Conservation (phyloP, 2,329 filamentous ascomycete genomes). For the Claviceps sp. region DNA sequence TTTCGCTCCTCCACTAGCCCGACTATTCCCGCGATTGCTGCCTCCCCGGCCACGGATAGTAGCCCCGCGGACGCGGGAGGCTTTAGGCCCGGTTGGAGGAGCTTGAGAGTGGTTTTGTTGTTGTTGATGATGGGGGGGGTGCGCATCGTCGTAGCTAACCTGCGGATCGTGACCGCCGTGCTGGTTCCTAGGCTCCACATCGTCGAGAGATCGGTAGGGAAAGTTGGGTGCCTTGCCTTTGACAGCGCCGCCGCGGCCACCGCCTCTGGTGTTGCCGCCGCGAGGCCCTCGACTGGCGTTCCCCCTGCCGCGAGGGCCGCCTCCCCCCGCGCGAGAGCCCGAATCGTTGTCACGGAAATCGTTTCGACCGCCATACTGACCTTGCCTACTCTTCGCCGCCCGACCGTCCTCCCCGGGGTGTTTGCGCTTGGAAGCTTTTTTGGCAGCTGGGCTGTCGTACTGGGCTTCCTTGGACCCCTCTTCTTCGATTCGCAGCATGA, state of each 20-base stretch:
- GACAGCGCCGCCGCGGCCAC: conserved; percentile 20
- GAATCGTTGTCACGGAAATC: conserved; percentile 30
- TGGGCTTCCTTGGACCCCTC: conserved; percentile 50
- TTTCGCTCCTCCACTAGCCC: conserved; percentile 14
- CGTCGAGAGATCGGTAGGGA: conserved; percentile 55
- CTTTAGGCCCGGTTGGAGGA: conserved; percentile 9
- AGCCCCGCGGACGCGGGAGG: not conserved
- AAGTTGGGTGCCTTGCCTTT: conserved; percentile 36
- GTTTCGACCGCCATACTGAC: conserved; percentile 24
- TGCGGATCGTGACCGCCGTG: conserved; percentile 27
- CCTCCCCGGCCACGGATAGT: conserved; percentile 3
- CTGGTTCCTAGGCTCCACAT: conserved; percentile 38
- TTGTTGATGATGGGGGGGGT: conserved; percentile 13
- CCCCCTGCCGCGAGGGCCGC: conserved; percentile 19
- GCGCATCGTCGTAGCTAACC: conserved; percentile 35
- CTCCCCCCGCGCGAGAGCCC: conserved; percentile 19
- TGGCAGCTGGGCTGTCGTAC: conserved; percentile 49
- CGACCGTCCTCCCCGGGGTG: conserved; percentile 36
- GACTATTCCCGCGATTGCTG: conserved; percentile 8
- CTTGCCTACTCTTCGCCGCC: conserved; percentile 19
- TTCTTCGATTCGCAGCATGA: conserved; percentile 66
- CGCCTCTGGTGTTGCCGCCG: conserved; percentile 26
- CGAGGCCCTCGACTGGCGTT: conserved; percentile 24
- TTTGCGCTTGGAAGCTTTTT: conserved; percentile 46
- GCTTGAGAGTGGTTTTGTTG: conserved; percentile 5